Percentiles rank a stretch among this genome's conserved stretches.
phyloP scores from a whole-genome alignment of 164 flowering plant genomes.

The Vitis cinerea region DNA sequence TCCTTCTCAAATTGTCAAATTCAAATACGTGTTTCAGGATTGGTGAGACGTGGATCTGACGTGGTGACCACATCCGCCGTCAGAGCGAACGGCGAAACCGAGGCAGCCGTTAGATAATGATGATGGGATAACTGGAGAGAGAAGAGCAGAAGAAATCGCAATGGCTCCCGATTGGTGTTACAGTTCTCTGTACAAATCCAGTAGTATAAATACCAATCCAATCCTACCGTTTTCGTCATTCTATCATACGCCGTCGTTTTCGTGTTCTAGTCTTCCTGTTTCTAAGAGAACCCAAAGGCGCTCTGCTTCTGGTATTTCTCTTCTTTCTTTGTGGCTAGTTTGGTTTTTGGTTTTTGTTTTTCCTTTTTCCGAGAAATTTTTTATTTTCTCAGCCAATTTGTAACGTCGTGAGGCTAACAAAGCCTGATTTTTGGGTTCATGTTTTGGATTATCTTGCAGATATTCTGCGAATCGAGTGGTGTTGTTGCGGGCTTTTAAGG shows the following conservation, averaged over 20 bases:
- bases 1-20: background rate
- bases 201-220: slow-evolving; percentile 21
- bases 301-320: slow-evolving; percentile 15
- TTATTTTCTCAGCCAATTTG: background rate
- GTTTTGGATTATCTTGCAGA: slow-evolving; percentile 26
- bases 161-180: slow-evolving; percentile 22
- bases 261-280: slow-evolving; percentile 1
- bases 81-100: background rate
- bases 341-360: background rate
- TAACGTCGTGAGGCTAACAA: slow-evolving; percentile 5
- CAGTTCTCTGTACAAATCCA: background rate
- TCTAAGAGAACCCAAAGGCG: background rate
- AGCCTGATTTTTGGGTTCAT: slow-evolving; percentile 22
- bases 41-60: slow-evolving; percentile 22
- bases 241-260: slow-evolving; percentile 1
- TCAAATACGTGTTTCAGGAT: background rate
- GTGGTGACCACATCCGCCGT: slow-evolving; percentile 20
- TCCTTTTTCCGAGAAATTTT: background rate
- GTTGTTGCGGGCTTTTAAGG: slow-evolving; percentile 27
- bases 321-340: slow-evolving; percentile 1
- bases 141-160: background rate
- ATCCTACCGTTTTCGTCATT: background rate
- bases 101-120: background rate
- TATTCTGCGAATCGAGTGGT: slow-evolving; percentile 6
- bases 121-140: background rate